Conservation (phyloP, 2,329 filamentous ascomycete species). For the Diaporthe sp. region DNA sequence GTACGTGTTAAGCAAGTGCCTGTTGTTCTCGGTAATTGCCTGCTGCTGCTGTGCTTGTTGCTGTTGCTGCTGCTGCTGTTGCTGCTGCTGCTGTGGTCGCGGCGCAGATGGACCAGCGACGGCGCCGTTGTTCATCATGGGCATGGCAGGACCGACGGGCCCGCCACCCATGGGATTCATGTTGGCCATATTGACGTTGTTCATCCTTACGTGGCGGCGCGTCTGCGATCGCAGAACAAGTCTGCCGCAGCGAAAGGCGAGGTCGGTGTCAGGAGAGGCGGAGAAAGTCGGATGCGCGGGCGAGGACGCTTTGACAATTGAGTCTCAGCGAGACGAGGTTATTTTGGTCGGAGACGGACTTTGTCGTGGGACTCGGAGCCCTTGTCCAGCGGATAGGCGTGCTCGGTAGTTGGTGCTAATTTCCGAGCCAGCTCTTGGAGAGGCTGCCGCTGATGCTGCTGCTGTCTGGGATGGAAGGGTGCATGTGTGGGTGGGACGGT, state of each 20-base stretch:
- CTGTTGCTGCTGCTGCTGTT: constrained; percentile 57
- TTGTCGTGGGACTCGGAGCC: constrained; percentile 34
- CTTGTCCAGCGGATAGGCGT: constrained; percentile 33
- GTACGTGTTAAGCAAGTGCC: constrained; percentile 82
- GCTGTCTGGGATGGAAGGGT: constrained; percentile 13
- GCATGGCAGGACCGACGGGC: constrained; percentile 73
- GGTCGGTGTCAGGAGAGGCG: constrained; percentile 37
- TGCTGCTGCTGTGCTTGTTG: constrained; percentile 58
- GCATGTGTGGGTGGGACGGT: constrained; percentile 23
- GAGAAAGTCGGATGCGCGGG: constrained; percentile 28
- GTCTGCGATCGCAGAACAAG: constrained; percentile 54
- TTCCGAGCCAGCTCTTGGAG: constrained; percentile 41
- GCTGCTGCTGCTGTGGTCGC: constrained; percentile 54
- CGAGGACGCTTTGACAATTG: constrained; percentile 28
- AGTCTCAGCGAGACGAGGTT: constrained; percentile 28
- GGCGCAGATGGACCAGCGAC: constrained; percentile 52
- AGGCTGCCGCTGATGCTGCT: constrained; percentile 20
- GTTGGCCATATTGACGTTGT: constrained; percentile 77
- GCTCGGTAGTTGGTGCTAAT: constrained; percentile 32
- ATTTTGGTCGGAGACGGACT: constrained; percentile 32
- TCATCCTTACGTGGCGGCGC: constrained; percentile 60
- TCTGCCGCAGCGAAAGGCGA: constrained; percentile 50
- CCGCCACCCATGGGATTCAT: constrained; percentile 77
- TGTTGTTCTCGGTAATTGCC: constrained; percentile 62
- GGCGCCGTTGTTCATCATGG: constrained; percentile 76